phyloP scores from a whole-genome alignment of 176 grass and related monocot species.

The Juncus inflexus region DNA sequence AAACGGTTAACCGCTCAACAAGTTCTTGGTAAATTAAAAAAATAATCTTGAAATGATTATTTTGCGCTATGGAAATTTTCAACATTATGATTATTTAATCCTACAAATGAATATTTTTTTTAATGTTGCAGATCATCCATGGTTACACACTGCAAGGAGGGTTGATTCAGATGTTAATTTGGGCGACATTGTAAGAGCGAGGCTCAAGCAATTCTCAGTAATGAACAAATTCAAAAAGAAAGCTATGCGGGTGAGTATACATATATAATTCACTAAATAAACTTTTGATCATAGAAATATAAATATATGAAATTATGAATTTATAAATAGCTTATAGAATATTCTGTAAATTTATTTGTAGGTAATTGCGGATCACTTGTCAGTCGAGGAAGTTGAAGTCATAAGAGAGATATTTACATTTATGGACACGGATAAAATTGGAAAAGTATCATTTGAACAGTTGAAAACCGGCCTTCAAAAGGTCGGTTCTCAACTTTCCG shows the following conservation, averaged over 20 bases:
- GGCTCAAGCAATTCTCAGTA: constrained; percentile 70
- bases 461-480: constrained; percentile 76
- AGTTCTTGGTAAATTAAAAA: constrained; percentile 42
- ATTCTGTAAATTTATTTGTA: constrained; percentile 3
- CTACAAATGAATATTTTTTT: neutral
- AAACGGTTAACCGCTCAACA: constrained; percentile 57
- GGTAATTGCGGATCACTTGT: constrained; percentile 87
- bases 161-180: constrained; percentile 50
- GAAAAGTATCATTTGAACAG: constrained; percentile 68
- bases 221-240: constrained; percentile 95
- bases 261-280: neutral
- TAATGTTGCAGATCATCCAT: constrained; percentile 47
- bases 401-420: constrained; percentile 84
- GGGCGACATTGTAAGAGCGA: constrained; percentile 57
- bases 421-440: constrained; percentile 79
- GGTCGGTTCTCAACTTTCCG: constrained; percentile 71
- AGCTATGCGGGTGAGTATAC: constrained; percentile 53
- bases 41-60: neutral
- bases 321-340: neutral
- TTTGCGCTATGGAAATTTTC: neutral
- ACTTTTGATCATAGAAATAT: neutral
- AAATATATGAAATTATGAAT: neutral
- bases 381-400: constrained; percentile 84
- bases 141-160: constrained; percentile 59
- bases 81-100: neutral